Conservation (phyloP, 2,329 filamentous ascomycete genomes). For the Penicillium sp. region DNA sequence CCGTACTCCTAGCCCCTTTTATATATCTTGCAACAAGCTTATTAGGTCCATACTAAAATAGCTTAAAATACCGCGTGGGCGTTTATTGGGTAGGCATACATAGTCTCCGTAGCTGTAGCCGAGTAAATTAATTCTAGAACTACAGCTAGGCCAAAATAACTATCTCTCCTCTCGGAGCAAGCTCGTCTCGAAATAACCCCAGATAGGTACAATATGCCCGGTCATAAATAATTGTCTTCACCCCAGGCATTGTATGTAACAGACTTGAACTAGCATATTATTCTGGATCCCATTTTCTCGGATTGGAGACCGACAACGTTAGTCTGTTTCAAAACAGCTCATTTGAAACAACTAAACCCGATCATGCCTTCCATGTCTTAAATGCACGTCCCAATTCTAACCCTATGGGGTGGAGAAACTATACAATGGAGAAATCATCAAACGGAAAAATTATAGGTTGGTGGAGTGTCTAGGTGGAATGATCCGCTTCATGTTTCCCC, state of each 20-base stretch:
- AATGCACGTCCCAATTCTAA: neutral
- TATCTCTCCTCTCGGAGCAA: neutral
- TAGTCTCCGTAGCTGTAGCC: too few relatives aligned
- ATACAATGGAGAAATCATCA: neutral
- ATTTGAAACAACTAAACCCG: neutral
- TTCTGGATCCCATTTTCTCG: neutral
- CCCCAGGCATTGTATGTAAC: neutral
- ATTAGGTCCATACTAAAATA: too few relatives aligned
- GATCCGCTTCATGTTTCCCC: neutral
- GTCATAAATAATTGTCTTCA: neutral
- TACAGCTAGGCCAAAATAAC: neutral
- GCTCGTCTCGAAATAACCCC: neutral
- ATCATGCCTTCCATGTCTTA: too few relatives aligned
- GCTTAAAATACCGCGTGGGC: too few relatives aligned
- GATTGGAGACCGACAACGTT: neutral
- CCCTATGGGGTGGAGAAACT: neutral
- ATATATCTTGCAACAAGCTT: too few relatives aligned
- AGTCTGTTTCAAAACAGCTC: neutral
- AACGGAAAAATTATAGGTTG: neutral
- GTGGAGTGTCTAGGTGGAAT: neutral
- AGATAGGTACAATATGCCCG: neutral
- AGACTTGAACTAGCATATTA: neutral
- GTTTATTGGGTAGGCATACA: too few relatives aligned
- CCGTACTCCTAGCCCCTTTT: too few relatives aligned
- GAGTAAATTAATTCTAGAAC: too few relatives aligned